Evolutionary conservation across 805 yeast species (phyloP), one percentile per base, ranked within the genome.

Genomic region (Cyberlindnera americana): DNA sequence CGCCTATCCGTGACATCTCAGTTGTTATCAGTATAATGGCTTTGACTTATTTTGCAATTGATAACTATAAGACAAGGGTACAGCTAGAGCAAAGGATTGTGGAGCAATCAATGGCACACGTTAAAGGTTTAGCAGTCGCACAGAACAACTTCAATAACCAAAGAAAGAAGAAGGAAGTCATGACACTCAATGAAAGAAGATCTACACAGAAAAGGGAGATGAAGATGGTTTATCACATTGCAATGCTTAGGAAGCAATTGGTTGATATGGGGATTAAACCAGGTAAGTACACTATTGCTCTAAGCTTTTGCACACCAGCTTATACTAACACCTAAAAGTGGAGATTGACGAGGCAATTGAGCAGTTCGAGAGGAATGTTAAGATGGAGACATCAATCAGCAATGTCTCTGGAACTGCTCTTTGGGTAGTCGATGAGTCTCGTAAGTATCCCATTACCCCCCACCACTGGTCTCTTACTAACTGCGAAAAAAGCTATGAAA

Each of bases 141-240:
- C 75, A 78, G 50, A 66, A 69, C 30, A 74, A 73, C 48, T 71
- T 70, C 54, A 67, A 72, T 34, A 69, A 67, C 21, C 73, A 72
- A 32, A 65, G 74, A 42, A 74, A 73, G 60, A 72, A 73, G 53
- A 64, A 73, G 36, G 81, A 77, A 37, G 48, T 72, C 11, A 75
- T 73, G 47, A 61, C 72, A n/a, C 50, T 76, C 21, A 70, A 74
- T 45, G 81, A 77, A 46, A 61, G 83, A 14, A 66, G 67, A 38
- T 69, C 66, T 11, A 64, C 62, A n/a, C 66, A 59, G 52, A 70
- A 58, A 59, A 65, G 67, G 44, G 81, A 66, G 54, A 72, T 66
- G 65, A 78, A 76, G 59, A 75, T 81, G 83, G 69, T 74, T 5
- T 62, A 81, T 54, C 91, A 83, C 53, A 70, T 83, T 29, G 87